Base-by-base conservation (phyloP, 2,329 filamentous ascomycete genomes). In the Phyllosticta citribraziliensis region DNA sequence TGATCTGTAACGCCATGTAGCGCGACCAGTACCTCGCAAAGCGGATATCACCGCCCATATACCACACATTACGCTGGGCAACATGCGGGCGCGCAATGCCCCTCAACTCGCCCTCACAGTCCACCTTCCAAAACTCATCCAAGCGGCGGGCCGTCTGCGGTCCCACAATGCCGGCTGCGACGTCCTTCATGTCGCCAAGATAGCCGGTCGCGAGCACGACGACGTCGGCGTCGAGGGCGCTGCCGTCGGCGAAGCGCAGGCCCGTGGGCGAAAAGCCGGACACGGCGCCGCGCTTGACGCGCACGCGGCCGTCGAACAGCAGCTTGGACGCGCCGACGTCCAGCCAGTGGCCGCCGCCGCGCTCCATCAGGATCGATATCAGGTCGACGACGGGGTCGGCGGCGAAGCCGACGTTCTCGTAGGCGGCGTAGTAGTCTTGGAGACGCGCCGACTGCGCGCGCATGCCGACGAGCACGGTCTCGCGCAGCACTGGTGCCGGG, bases 141-240 rank as follows among this genome's bases (percentile, higher is more conserved):
- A 78, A 69, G 17, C 70, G 65, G 30, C 75, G 70, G 3, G 74
- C 74, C 2, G 78, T 67, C 19, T 75, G 70, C 12, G 74, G 63
- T 0, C 78, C 78, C 24, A 80, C 72, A 10, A 79, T 71, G 19
- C 66, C 65, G 2, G 68, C 64, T 2, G 75, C 74, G 30, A 72
- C 70, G 6, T 72, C 68, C 1, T 75, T 69, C 67, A 79, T 74
- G 60, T 79, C 77, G 11, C 69, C 68, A 61, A 74, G 72, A 65
- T 76, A 80, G 1, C 78, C 79, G 0, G 78, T 80, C 10, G 74
- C 72, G 20, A 79, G 75, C 9, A 81, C 71, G 27, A 81, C 74
- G 58, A 79, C 68, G 60, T 80, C 77, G 2, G 78, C 78, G 4
- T 75, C 66, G 2, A 80, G 58, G 51, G 72, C 68, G 1, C 68